A percentile compares a stretch with the other conserved stretches of the same genome.
These are phyloP conservation scores for Pyrenopolyporus hunteri DNA, from an alignment of 495 filamentous ascomycete species.

Conservation along the genomic window DNA sequence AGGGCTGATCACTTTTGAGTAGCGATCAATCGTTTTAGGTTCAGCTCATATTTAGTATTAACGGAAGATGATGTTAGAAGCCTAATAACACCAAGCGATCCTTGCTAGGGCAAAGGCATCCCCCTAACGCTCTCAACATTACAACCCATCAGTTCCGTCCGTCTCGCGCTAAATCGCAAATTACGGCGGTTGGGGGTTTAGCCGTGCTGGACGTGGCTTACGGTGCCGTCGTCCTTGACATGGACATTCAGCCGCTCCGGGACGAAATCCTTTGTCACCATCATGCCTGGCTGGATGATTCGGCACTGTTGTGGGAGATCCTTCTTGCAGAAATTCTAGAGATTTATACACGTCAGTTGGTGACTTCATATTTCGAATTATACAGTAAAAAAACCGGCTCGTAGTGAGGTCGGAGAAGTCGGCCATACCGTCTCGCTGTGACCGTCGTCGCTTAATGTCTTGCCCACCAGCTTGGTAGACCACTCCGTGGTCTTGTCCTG, in stretches of 20 bases:
- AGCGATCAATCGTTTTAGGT: too few relatives aligned
- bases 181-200: constrained; percentile 38
- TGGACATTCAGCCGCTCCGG: constrained; percentile 71
- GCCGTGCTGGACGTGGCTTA: constrained; percentile 69
- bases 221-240: constrained; percentile 71
- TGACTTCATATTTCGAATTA: background rate
- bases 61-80: too few relatives aligned
- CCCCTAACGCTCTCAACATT: too few relatives aligned
- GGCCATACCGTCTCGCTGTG: constrained; percentile 52
- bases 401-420: background rate
- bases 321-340: constrained; percentile 73
- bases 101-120: too few relatives aligned
- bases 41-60: too few relatives aligned
- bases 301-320: constrained; percentile 73
- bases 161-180: background rate
- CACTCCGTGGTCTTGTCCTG: constrained; percentile 66
- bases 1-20: too few relatives aligned
- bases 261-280: constrained; percentile 53
- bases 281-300: constrained; percentile 68
- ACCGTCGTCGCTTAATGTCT: constrained; percentile 60
- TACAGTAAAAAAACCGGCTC: too few relatives aligned
- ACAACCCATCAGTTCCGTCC: background rate
- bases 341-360: constrained; percentile 12
- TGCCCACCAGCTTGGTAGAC: constrained; percentile 76
- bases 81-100: too few relatives aligned